phyloP scores from a whole-genome alignment of 352 stramenopile genomes.

The Phytophthora rubi region DNA sequence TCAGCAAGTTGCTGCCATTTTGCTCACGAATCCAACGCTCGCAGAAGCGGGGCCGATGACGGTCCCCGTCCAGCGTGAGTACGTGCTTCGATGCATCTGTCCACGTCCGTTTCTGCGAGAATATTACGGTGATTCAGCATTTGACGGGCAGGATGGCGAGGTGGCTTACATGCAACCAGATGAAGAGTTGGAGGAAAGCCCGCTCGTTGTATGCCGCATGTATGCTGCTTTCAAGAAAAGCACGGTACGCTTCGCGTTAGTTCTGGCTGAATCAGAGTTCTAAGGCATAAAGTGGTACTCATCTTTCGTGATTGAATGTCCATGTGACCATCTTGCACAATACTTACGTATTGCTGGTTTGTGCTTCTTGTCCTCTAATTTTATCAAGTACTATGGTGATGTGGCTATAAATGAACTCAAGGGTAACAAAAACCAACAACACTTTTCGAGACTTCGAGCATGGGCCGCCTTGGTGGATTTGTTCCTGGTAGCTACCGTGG shows the following conservation, averaged over 20 bases:
- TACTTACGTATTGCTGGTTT: background rate
- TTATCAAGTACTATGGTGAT: background rate
- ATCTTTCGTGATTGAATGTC: background rate
- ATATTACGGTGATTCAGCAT: conserved; percentile 34
- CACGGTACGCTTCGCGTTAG: conserved; percentile 78
- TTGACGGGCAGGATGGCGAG: conserved; percentile 32
- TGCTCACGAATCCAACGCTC: conserved; percentile 54
- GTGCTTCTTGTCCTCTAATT: background rate
- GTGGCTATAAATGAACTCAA: background rate
- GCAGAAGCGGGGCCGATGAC: conserved; percentile 29
- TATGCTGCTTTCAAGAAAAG: conserved; percentile 81
- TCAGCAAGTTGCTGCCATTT: conserved; percentile 42
- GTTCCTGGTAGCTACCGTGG: background rate
- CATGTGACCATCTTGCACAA: background rate
- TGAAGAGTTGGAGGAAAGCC: conserved; percentile 55
- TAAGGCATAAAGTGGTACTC: conserved; percentile 18
- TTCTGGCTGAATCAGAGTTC: conserved; percentile 80
- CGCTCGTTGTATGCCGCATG: conserved; percentile 79
- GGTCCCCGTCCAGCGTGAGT: conserved; percentile 65
- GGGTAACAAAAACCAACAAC: background rate
- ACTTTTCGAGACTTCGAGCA: background rate
- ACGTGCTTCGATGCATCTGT: conserved; percentile 78
- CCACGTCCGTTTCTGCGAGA: conserved; percentile 71
- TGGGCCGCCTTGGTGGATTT: background rate
- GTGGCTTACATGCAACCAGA: conserved; percentile 16